phyloP scores from a whole-genome alignment of 164 flowering plant species.

The Vitis amurensis region DNA sequence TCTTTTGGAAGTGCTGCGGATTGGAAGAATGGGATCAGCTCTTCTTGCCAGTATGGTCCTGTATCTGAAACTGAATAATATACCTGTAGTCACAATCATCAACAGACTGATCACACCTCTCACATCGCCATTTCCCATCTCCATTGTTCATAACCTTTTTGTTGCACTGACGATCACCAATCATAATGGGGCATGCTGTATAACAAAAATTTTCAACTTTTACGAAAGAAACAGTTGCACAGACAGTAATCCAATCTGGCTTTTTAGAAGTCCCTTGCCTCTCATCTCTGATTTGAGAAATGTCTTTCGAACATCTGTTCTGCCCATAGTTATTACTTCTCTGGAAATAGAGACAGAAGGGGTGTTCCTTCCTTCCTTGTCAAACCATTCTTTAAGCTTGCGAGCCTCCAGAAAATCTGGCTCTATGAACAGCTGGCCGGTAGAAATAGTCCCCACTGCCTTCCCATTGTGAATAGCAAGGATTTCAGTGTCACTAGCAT shows the following conservation, averaged over 20 bases:
- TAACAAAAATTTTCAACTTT: slow-evolving; percentile 85
- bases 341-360: slow-evolving; percentile 68
- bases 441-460: slow-evolving; percentile 68
- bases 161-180: slow-evolving; percentile 83
- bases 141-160: slow-evolving; percentile 92
- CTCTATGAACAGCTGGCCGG: slow-evolving; percentile 70
- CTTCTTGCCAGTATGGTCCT: slow-evolving; percentile 77
- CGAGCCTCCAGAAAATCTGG: slow-evolving; percentile 81
- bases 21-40: slow-evolving; percentile 24
- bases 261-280: slow-evolving; percentile 90
- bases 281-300: slow-evolving; percentile 91
- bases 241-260: slow-evolving; percentile 90
- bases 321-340: slow-evolving; percentile 49
- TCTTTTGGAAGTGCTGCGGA: slow-evolving; percentile 17
- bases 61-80: slow-evolving; percentile 81
- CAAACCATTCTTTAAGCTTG: slow-evolving; percentile 70
- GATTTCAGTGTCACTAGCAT: no score
- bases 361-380: slow-evolving; percentile 56
- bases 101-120: slow-evolving; percentile 73
- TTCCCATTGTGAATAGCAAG: slow-evolving; percentile 53
- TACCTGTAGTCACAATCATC: slow-evolving; percentile 88
- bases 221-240: slow-evolving; percentile 58
- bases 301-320: slow-evolving; percentile 65
- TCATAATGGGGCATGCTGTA: slow-evolving; percentile 80
- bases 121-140: slow-evolving; percentile 92